Base-by-base conservation (phyloP, 2,329 filamentous ascomycete genomes). In the Neobulgaria alba region DNA sequence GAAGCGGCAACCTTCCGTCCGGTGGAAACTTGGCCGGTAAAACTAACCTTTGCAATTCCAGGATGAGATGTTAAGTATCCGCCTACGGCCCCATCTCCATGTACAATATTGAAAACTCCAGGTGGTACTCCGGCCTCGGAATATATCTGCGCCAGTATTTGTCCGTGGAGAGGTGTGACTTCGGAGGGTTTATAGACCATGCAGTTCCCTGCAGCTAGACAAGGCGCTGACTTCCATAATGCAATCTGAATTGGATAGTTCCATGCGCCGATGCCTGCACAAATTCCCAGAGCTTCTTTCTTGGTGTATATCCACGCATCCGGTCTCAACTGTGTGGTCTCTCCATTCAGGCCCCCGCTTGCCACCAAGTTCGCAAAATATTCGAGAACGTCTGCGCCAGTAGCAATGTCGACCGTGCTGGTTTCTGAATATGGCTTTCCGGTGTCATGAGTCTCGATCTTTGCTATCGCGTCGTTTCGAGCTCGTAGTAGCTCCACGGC, bases 171-270 rank as follows among this genome's bases (percentile, higher is more conserved):
- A 4, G 85, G 85, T 0, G 87, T 93, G 61, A 85, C 83, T 67
- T 93, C 87, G 51, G 83, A 89, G 5, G 86, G 85, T 64, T 93
- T 93, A 67, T 93, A 93, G 33, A 93, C 76, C 82, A 93, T 89
- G 57, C 82, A 85, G 64, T 93, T 93, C 15, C 86, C 86, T 1
- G 86, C 86, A 3, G 86, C 85, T 10, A 93, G 71, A 54, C 86
- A 92, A 0, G 87, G 84, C 0, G 83, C 85, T 1, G 84, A 88
- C 63, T 93, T 93, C 86, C 86, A 93, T 1, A 93, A 69, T 7
- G 86, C 86, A 51, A 93, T 93, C 61, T 93, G 86, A 49, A 93
- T 84, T 10, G 87, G 87, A 59, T 93, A 93, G 64, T 93, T 93
- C 86, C 86, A 93, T 10, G 87, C 87, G 41, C 86, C 87, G 51